A percentile compares a stretch with the other conserved stretches of the same genome.
phyloP scores from a whole-genome alignment of 202 grass and related monocot genomes.

The Cymbopogon flexuosus region DNA sequence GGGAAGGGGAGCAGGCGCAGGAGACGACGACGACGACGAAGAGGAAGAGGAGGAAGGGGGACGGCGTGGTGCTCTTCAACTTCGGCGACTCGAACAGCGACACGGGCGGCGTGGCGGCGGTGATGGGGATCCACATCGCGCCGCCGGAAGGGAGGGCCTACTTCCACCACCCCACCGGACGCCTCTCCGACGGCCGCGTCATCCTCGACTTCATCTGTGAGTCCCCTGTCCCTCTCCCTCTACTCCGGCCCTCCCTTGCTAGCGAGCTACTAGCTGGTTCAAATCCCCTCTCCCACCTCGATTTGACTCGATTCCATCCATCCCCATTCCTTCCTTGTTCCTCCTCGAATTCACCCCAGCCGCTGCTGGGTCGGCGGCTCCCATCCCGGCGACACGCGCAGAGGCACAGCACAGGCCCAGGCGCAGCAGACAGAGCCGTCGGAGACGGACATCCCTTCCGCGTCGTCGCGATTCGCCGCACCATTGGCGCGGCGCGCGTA shows the following conservation, averaged over 20 bases:
- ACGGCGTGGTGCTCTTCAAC: conserved; percentile 46
- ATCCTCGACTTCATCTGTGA: conserved; percentile 73
- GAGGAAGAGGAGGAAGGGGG: neutral
- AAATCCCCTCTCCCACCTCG: neutral
- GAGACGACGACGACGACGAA: neutral
- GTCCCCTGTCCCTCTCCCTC: neutral
- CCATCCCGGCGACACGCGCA: too few species aligned
- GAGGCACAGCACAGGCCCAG: too few species aligned
- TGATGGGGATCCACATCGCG: conserved; percentile 42
- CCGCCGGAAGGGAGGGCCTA: conserved; percentile 40
- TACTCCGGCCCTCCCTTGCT: neutral
- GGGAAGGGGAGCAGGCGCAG: neutral
- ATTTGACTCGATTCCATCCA: neutral
- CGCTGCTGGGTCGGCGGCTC: neutral
- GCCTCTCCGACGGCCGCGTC: conserved; percentile 67
- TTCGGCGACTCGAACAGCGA: conserved; percentile 75
- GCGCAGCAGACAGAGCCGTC: too few species aligned
- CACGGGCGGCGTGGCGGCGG: conserved; percentile 55
- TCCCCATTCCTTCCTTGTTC: neutral
- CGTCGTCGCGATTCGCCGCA: too few species aligned
- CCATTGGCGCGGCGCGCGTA: too few species aligned
- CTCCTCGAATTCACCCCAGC: neutral
- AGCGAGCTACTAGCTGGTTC: neutral
- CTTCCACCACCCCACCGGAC: conserved; percentile 42
- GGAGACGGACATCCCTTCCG: too few species aligned